Evolutionary conservation across 768 basidiomycete genomes (phyloP), one percentile per base, ranked within the genome.

Genomic region (Rhodotorula paludigena): DNA sequence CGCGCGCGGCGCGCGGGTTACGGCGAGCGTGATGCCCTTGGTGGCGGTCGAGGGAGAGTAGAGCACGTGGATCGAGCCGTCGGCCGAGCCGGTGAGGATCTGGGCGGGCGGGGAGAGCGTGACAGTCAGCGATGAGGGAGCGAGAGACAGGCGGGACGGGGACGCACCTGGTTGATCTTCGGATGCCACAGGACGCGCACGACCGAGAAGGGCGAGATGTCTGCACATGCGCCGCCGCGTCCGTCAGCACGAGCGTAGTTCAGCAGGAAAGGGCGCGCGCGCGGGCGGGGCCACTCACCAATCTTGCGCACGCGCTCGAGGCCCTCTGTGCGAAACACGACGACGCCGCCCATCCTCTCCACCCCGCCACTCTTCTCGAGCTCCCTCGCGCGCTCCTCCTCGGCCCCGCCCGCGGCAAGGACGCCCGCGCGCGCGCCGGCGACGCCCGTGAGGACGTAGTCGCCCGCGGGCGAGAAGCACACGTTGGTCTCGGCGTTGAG

Each of bases 111-210:
- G 33, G 21, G 35, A 12, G 60, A 14, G 42, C n/a, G 38, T 14
- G 44, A 28, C 6, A 20, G 14, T 10, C 33, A n/a, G 7, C 25
- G 30, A 7, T 41, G 15, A 44, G 23, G 14, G n/a, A n/a, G 21
- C 18, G 16, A 28, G 56, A 41, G 15, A 11, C 14, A 3, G 49
- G 38, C 35, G 35, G 38, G 33, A n/a, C 36, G 61, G 51, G 55
- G 35, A 77, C 86, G 73, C 69, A 89, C 90, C 84, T 96, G 91
- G 81, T 99, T 99, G 82, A 99, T 98, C 79, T 89, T 90, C 11
- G 90, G 85, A 80, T 97, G 96, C 96, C 96, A 99, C 35, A 84
- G 79, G 5, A 97, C 89, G 76, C 87, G 89, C 63, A 99, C 89
- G 16, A 96, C 92, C 54, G 54, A 55, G 54, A 42, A 70, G 73